phyloP scores from a whole-genome alignment of 2,329 filamentous ascomycete species.

The Apiospora phragmitis region DNA sequence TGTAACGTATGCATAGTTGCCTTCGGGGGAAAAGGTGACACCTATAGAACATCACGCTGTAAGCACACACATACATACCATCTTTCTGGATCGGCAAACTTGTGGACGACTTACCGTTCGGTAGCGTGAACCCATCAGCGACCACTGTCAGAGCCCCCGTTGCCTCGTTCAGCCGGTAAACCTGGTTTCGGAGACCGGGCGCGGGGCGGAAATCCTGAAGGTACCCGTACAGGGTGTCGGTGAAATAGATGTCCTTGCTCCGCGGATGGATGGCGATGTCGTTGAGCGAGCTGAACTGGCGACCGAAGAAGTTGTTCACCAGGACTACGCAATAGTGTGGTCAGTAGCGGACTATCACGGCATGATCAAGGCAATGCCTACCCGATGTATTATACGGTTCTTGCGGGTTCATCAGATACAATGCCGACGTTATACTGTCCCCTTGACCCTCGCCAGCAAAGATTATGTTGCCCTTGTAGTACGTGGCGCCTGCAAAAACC shows the following conservation, averaged over 20 bases:
- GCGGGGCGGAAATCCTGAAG: constrained; percentile 57
- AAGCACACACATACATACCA: neutral
- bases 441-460: constrained; percentile 54
- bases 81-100: neutral
- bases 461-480: constrained; percentile 49
- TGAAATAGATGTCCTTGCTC: constrained; percentile 64
- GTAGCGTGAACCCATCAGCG: constrained; percentile 56
- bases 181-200: constrained; percentile 56
- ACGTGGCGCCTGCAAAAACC: constrained; percentile 43
- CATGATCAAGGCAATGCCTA: constrained; percentile 18
- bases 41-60: constrained; percentile 30
- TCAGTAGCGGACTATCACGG: constrained; percentile 11
- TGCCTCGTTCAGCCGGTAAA: constrained; percentile 54
- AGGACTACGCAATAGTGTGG: constrained; percentile 36
- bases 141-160: constrained; percentile 55
- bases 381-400: constrained; percentile 52
- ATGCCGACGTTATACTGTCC: constrained; percentile 36
- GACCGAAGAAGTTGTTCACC: constrained; percentile 60
- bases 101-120: constrained; percentile 44
- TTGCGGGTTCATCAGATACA: constrained; percentile 44
- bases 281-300: constrained; percentile 61
- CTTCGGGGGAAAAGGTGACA: constrained; percentile 56
- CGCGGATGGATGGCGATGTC: constrained; percentile 54
- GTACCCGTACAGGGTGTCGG: constrained; percentile 59
- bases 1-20: constrained; percentile 53